A percentile compares a stretch with the other conserved stretches of the same genome.
phyloP scores from a whole-genome alignment of 179 eudicot genomes.

The Silene noctiflora region DNA sequence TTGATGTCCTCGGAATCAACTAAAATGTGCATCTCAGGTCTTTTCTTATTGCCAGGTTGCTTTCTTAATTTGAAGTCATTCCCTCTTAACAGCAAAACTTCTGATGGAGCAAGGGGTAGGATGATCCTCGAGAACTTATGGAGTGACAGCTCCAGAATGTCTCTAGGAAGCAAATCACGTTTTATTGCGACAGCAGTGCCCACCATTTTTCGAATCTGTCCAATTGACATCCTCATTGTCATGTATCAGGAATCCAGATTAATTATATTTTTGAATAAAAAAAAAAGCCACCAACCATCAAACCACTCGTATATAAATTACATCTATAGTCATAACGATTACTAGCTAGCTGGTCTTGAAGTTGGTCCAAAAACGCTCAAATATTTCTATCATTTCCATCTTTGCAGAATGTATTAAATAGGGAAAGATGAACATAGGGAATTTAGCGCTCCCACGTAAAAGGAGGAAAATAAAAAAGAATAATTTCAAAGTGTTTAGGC shows the following conservation, averaged over 20 bases:
- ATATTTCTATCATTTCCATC: too few relatives aligned
- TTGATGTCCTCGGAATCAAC: slow-evolving; percentile 71
- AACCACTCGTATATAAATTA: neutral
- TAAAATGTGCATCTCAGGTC: slow-evolving; percentile 71
- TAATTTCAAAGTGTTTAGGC: neutral
- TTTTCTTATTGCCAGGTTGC: slow-evolving; percentile 49
- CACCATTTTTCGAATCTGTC: slow-evolving; percentile 96
- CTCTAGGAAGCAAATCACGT: slow-evolving; percentile 78
- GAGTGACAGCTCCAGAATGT: slow-evolving; percentile 60
- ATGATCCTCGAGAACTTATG: slow-evolving; percentile 75
- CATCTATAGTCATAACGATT: too few relatives aligned
- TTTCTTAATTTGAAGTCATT: slow-evolving; percentile 61
- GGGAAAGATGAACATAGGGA: too few relatives aligned
- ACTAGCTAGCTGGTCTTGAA: too few relatives aligned
- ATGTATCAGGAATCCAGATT: neutral
- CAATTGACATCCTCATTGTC: slow-evolving; percentile 10
- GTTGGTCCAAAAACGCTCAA: too few relatives aligned
- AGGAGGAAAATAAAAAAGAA: neutral
- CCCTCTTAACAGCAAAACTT: slow-evolving; percentile 70
- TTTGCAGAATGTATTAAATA: too few relatives aligned
- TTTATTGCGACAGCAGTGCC: slow-evolving; percentile 89
- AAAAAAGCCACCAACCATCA: neutral
- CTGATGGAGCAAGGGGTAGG: slow-evolving; percentile 87
- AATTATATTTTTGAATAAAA: neutral
- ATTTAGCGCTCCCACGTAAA: too few relatives aligned